Base-by-base conservation (phyloP, 768 basidiomycete genomes). In the Podaxis sp. region DNA sequence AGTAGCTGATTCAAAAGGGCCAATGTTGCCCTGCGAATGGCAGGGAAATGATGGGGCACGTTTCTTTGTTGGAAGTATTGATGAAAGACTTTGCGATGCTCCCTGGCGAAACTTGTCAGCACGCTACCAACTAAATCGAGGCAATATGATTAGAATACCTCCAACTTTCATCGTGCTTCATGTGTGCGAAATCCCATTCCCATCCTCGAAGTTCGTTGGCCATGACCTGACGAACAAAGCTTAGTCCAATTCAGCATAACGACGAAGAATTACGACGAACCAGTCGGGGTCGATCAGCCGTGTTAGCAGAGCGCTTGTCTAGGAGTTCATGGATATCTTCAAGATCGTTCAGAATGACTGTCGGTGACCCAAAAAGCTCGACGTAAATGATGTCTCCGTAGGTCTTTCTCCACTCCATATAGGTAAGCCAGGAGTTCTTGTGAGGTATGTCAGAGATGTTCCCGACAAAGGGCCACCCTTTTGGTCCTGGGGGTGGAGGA, bases 271-370 rank as follows among this genome's bases (percentile, higher is more conserved):
- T 5, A 41, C 40, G 40, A 41, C 40, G 17, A 41, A 72, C 70
- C 69, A 72, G 67, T 59, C 72, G 64, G 3, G 79, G 78, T 3
- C 82, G 71, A 62, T 81, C 81, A 3, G 82, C 80, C 64, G 81
- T 82, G 36, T 76, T 77, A 58, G 73, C 68, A 6, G 81, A 81
- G 4, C 79, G 76, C 41, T 75, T 77, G 36, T 82, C 79, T 15
- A 83, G 71, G 22, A 83, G 70, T n/a, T 82, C 80, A 20, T 66
- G 72, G 8, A 74, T 72, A 8, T 76, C 72, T 33, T 77, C 71
- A 53, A 72, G 65, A 1, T 79, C 78, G 62, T 77, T 82, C 48
- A 82, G 69, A 22, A 82, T 65, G 26, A 82, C 67, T 40, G 79
- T 71, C 0, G 70, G 68, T 24, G 75, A 68, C n/a, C 78, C 79